Percentiles rank a stretch among this genome's conserved stretches.
phyloP scores from a whole-genome alignment of 192 early-diverging fungal genomes.

The Entophlyctis luteolus region DNA sequence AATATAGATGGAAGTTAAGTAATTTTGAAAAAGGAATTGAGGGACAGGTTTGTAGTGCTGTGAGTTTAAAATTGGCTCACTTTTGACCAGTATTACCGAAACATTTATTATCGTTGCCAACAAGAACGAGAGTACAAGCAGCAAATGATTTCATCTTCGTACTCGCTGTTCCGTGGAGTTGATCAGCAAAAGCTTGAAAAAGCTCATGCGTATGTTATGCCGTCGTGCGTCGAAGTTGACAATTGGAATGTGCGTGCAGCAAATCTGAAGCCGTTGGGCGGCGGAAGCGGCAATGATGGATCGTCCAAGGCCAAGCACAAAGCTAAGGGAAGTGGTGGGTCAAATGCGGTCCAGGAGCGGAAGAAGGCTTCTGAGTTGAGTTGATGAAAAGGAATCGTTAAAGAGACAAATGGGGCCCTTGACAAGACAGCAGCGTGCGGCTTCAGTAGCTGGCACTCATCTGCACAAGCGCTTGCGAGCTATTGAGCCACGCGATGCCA shows the following conservation, averaged over 20 bases:
- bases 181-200: slow-evolving; percentile 62
- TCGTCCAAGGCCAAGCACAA: neutral
- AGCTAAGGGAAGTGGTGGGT: neutral
- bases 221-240: slow-evolving; percentile 70
- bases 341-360: neutral
- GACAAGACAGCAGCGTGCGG: neutral
- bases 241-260: slow-evolving; percentile 28
- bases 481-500: too few relatives aligned
- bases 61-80: neutral
- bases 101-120: slow-evolving; percentile 61
- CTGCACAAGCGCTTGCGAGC: neutral
- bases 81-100: slow-evolving; percentile 53
- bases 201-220: slow-evolving; percentile 61
- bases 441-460: neutral
- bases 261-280: too few relatives aligned
- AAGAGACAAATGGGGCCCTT: neutral
- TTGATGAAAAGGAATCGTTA: neutral
- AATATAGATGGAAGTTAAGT: slow-evolving; percentile 48
- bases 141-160: slow-evolving; percentile 54
- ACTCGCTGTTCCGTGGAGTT: slow-evolving; percentile 65
- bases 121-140: slow-evolving; percentile 61
- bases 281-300: too few relatives aligned
- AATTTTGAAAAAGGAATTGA: slow-evolving; percentile 75
- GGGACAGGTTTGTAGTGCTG: slow-evolving; percentile 32
- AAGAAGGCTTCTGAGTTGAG: neutral